Base-by-base conservation (phyloP, 306 rosid species). In the Dicorynia guianensis region DNA sequence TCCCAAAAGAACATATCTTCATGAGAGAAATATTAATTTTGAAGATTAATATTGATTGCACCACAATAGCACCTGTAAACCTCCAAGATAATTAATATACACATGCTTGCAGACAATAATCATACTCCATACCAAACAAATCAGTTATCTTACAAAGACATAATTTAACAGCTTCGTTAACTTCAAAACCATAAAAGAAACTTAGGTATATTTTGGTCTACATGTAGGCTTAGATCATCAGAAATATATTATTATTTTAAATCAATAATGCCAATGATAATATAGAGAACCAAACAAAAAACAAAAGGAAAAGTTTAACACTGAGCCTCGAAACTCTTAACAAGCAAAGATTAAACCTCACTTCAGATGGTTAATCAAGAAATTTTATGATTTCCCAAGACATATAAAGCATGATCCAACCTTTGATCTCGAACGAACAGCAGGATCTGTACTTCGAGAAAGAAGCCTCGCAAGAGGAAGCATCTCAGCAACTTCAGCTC, bases 391-490 rank as follows among this genome's bases (percentile, higher is more conserved):
- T 48, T 71, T 44, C 71, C 42, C 53, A 54, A 76, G 55, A 79
- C 30, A 79, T 20, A 84, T 52, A 64, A 63, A 75, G 61, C 63
- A 70, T 56, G 60, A 76, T 61, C 80, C 82, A 78, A 93, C 98
- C 98, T 90, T 92, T 78, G 98, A 95, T 87, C 96, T 90, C 8
- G 97, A 87, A 77, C 80, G 89, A 82, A 87, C 93, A 67, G 89
- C 83, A 57, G 98, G 97, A 78, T 95, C 98, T 4, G 87, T 87
- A 79, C 93, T 92, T 79, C 91, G 86, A 60, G 93, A 92, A 77
- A 95, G 88, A 74, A 92, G 89, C 74, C 98, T 89, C 30, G 96
- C 97, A 82, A 90, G 92, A 73, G 98, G 98, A 89, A 95, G 97
- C 92, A 92, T 87, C 89, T 95, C 98, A 62, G 96, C 92, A 58